These are phyloP conservation scores for Dipteronia sinensis DNA, from an alignment of 345 rosid species.

Conservation along the genomic window DNA sequence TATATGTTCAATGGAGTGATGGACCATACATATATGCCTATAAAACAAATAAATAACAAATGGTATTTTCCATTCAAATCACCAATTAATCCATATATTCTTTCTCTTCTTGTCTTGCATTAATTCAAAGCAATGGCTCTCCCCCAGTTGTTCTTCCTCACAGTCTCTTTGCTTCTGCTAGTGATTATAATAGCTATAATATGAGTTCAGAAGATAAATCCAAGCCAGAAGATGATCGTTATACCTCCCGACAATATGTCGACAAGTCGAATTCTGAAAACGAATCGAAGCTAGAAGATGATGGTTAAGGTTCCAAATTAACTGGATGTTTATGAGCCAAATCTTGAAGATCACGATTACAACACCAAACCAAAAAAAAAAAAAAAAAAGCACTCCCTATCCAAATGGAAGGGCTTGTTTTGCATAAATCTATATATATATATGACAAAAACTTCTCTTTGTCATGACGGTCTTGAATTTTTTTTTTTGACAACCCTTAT, in stretches of 20 bases:
- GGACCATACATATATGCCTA: neutral
- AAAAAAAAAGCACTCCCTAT: conserved; percentile 15
- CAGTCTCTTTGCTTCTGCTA: conserved; percentile 10
- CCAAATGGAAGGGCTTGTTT: conserved; percentile 37
- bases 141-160: neutral
- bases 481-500: too few relatives aligned
- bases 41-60: neutral
- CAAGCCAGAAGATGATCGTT: neutral
- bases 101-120: neutral
- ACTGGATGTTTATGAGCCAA: neutral
- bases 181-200: neutral
- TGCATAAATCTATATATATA: conserved; percentile 18
- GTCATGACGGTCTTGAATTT: too few relatives aligned
- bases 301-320: neutral
- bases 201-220: neutral
- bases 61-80: neutral
- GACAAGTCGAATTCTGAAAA: neutral
- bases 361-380: neutral
- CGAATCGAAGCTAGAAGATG: neutral
- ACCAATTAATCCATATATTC: neutral
- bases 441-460: too few relatives aligned
- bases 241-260: neutral
- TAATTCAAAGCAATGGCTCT: conserved; percentile 11
- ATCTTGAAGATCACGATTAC: neutral
- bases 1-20: neutral